Base-by-base conservation (phyloP, 768 basidiomycete genomes). In the Tremella yokohamensis region DNA sequence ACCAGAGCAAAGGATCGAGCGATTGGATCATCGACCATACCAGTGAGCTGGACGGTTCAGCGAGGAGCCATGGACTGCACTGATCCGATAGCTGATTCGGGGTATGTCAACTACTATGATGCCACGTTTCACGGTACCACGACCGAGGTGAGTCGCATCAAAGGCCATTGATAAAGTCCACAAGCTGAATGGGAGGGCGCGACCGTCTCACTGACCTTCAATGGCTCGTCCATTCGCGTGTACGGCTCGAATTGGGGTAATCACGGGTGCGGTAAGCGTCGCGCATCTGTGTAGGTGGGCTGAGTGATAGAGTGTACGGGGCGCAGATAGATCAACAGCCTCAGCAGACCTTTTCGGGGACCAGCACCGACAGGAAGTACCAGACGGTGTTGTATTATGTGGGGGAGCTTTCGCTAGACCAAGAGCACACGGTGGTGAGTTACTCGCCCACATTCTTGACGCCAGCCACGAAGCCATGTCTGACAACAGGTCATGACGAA, bases 161-260 rank as follows among this genome's bases (percentile, higher is more conserved):
- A 34, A 11, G 29, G 29, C 29, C 29, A 11, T n/a, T n/a, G 29
- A 34, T 6, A 11, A 34, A 34, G 29, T 34, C 29, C n/a, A 11
- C 29, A 4, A 34, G 29, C 42, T 45, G n/a, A 45, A 18, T 16
- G n/a, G 22, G n/a, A 45, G 42, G 25, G 24, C 49, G 49, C 42
- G n/a, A 45, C 42, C n/a, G 42, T 22, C 4, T 45, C 42, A 18
- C n/a, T 45, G 22, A 55, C 61, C 6, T 66, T 62, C 58, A 66
- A 66, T 40, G 64, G 64, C n/a, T 52, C 61, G 8, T 40, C 54
- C 2, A 47, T 66, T 8, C 49, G 42, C 16, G 37, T 66, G 3
- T 66, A 60, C 42, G 64, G 64, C 11, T 52, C 58, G 1, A 62
- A 51, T 29, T 15, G 61, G 8, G 6, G n/a, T 1, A 64, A 68